Conservation (phyloP, 306 rosid genomes). For the Pyrus bretschneideri region DNA sequence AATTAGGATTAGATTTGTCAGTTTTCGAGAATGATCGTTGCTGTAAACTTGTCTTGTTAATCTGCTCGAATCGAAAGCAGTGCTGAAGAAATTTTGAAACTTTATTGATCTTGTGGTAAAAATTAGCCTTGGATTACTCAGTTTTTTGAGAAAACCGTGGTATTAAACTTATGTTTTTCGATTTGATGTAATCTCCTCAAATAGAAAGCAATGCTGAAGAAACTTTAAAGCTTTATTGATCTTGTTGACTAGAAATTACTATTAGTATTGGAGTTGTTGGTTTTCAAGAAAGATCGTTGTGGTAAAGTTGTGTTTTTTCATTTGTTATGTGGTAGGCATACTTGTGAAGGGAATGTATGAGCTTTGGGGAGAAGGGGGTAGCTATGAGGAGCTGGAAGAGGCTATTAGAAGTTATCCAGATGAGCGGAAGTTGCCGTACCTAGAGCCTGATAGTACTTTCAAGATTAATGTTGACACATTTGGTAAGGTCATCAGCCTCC, state of each 20-base stretch:
- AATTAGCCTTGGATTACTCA: no score
- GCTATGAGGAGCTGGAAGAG: conserved; percentile 66
- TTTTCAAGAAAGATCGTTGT: neutral
- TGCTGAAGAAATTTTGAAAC: no score
- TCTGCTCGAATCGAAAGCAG: no score
- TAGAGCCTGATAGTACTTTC: conserved; percentile 66
- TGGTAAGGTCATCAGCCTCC: conserved; percentile 65
- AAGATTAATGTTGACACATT: conserved; percentile 74
- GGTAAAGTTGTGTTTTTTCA: neutral
- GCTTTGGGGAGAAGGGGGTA: conserved; percentile 85
- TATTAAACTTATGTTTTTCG: no score
- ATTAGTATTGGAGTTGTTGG: neutral
- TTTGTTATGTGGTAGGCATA: conserved; percentile 47
- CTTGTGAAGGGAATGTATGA: conserved; percentile 96
- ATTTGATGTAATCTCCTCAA: neutral
- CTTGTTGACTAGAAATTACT: neutral
- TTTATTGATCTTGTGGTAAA: no score
- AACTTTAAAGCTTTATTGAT: neutral
- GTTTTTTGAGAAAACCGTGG: no score
- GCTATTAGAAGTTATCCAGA: conserved; percentile 57
- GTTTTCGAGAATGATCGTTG: no score
- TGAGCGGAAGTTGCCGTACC: conserved; percentile 64
- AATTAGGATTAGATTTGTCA: no score
- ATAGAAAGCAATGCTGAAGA: neutral
- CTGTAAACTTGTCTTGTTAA: no score